Percentiles rank a stretch among this genome's conserved stretches.
Conservation (phyloP, 179 eudicot species). For the Heliamphora pulchella region DNA sequence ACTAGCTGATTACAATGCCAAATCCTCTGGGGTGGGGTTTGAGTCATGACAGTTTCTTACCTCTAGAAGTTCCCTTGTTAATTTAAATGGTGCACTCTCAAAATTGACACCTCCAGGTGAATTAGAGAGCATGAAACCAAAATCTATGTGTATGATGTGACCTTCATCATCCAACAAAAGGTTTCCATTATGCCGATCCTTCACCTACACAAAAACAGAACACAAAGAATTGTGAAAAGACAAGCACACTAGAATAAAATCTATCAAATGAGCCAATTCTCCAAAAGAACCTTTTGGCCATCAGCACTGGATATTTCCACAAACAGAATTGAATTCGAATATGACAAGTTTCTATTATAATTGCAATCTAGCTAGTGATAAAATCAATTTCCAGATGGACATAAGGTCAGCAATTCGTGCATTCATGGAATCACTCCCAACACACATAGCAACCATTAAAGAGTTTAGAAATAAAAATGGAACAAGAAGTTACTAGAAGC, state of each 20-base stretch:
- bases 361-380: not conserved
- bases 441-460: not conserved
- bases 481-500: not conserved
- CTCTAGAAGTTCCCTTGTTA: constrained; percentile 99
- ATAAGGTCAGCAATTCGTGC: not conserved
- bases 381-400: not conserved
- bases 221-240: constrained; percentile 9
- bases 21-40: too few species aligned
- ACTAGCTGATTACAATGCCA: too few species aligned
- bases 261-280: not conserved
- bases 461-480: not conserved
- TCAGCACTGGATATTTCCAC: not conserved
- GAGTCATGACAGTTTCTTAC: constrained; percentile 23
- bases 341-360: not conserved
- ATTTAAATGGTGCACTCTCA: constrained; percentile 98
- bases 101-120: constrained; percentile 99
- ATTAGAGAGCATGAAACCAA: constrained; percentile 97
- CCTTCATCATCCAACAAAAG: constrained; percentile 97
- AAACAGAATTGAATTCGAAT: not conserved
- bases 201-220: constrained; percentile 45
- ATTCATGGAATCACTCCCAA: not conserved
- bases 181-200: constrained; percentile 98
- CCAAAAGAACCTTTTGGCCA: not conserved
- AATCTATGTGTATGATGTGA: constrained; percentile 95
- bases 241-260: not conserved